These are phyloP conservation scores for Lecanosticta acicola DNA, from an alignment of 2,329 filamentous ascomycete genomes.

Conservation along the genomic window DNA sequence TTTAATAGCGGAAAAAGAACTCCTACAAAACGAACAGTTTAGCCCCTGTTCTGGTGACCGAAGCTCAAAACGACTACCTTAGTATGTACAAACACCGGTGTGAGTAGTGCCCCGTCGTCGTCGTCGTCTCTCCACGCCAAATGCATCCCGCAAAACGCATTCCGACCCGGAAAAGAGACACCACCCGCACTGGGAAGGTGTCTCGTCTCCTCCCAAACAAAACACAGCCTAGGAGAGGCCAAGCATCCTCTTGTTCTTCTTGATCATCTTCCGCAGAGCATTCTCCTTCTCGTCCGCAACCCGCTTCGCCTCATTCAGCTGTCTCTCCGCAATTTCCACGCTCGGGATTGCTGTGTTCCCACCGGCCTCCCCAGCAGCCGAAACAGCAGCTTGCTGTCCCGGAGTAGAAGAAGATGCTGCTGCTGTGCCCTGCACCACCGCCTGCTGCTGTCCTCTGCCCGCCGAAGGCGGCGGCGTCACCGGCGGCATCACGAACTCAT, in stretches of 20 bases:
- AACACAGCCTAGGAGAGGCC: conserved; percentile 17
- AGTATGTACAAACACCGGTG: background rate
- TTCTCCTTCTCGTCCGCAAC: conserved; percentile 33
- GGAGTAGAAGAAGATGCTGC: too few species aligned
- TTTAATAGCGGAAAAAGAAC: background rate
- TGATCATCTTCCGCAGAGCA: conserved; percentile 30
- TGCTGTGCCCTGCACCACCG: background rate
- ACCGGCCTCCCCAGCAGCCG: conserved; percentile 3
- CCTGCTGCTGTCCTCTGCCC: conserved; percentile 6
- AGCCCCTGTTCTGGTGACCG: background rate
- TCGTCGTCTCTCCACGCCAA: too few species aligned
- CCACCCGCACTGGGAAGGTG: background rate
- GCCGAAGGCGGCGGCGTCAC: conserved; percentile 27
- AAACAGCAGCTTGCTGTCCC: conserved; percentile 2
- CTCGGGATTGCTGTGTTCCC: conserved; percentile 12
- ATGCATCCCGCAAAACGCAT: too few species aligned
- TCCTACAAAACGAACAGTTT: background rate
- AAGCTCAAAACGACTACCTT: background rate
- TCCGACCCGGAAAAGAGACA: too few species aligned
- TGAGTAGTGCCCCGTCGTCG: background rate
- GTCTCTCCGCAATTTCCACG: conserved; percentile 29
- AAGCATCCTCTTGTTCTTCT: conserved; percentile 33
- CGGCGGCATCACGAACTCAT: conserved; percentile 36
- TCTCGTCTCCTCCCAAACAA: background rate
- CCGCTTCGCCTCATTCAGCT: conserved; percentile 28